Evolutionary conservation across 768 basidiomycete genomes (phyloP), one percentile per base, ranked within the genome.

Genomic region (Macrocybe gigantea): DNA sequence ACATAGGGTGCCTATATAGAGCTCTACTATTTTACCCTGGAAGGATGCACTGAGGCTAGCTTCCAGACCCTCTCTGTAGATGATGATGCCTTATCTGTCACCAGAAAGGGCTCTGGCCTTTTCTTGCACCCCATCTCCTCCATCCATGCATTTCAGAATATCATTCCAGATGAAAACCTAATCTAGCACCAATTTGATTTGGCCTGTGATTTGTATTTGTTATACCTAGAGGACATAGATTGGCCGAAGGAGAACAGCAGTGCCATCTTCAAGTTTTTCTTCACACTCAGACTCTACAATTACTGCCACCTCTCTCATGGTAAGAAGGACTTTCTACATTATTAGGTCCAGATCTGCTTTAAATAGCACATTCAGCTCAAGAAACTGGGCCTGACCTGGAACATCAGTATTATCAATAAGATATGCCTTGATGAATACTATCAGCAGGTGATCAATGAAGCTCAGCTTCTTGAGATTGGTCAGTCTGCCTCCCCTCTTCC

Each of bases 141-240:
- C 0, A 37, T 51, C 15, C 53, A 51, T 13, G 49, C 56, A 1
- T 58, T 53, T 5, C 3, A 11, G 2, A 34, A 45, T 1, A 49
- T 37, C 0, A 30, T 44, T 0, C 15, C 35, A 0, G 53, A 61
- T 45, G 45, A 52, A 1, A 41, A 55, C 0, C 50, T 62, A 0
- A 11, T 45, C 6, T 54, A 54, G 38, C 5, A 31, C 0, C 48
- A 60, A 2, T 49, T 60, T 10, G 11, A 51, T 0, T 15, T 50
- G 1, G 60, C 49, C 0, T 36, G 48, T 2, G 51, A 42, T 6
- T 7, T 7, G 1, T 15, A 47, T 12, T 32, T 53, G 7, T 11
- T 15, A 7, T 32, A 40, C 47, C 22, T 48, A 6, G 13, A 10
- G 8, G 38, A n/a, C n/a, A n/a, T n/a, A n/a, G n/a, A n/a, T n/a